These are phyloP conservation scores for Teratosphaeria nubilosa DNA, from an alignment of 2,329 filamentous ascomycete species.

Conservation along the genomic window DNA sequence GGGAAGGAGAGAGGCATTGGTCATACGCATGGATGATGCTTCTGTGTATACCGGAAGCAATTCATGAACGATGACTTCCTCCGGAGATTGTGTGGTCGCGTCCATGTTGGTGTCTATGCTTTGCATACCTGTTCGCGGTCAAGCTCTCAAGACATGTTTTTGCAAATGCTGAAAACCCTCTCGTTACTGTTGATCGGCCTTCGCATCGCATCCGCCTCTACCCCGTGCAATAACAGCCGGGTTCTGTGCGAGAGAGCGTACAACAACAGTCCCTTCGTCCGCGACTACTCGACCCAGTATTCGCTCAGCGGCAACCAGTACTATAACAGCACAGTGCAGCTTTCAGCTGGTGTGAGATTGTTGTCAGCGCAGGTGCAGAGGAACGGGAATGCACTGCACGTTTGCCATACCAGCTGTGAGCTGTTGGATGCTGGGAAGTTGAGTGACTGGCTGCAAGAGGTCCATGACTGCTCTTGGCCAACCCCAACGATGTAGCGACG, in stretches of 20 bases:
- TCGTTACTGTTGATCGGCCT: not conserved
- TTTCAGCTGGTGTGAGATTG: slow-evolving; percentile 60
- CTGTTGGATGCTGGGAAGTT: slow-evolving; percentile 61
- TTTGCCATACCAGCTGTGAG: slow-evolving; percentile 61
- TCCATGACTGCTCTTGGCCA: slow-evolving; percentile 57
- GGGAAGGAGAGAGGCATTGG: not conserved
- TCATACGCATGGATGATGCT: not conserved
- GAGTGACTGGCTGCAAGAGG: slow-evolving; percentile 50
- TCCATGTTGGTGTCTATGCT: too few species aligned
- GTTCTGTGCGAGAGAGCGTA: slow-evolving; percentile 61
- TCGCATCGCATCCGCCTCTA: not conserved
- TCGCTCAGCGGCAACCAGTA: slow-evolving; percentile 62
- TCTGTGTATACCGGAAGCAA: not conserved
- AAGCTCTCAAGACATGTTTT: not conserved
- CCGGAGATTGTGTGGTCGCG: too few species aligned
- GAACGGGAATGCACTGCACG: slow-evolving; percentile 44
- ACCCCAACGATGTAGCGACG: slow-evolving; percentile 67
- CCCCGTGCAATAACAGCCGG: slow-evolving; percentile 70
- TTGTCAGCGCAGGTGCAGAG: slow-evolving; percentile 64
- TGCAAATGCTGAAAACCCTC: not conserved
- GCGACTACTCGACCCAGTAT: slow-evolving; percentile 52
- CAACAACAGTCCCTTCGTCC: slow-evolving; percentile 60
- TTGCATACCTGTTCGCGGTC: not conserved
- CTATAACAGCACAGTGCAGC: slow-evolving; percentile 60
- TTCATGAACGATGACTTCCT: not conserved